Base-by-base conservation (phyloP, 2,329 filamentous ascomycete genomes). In the Aspergillaceae sp. region DNA sequence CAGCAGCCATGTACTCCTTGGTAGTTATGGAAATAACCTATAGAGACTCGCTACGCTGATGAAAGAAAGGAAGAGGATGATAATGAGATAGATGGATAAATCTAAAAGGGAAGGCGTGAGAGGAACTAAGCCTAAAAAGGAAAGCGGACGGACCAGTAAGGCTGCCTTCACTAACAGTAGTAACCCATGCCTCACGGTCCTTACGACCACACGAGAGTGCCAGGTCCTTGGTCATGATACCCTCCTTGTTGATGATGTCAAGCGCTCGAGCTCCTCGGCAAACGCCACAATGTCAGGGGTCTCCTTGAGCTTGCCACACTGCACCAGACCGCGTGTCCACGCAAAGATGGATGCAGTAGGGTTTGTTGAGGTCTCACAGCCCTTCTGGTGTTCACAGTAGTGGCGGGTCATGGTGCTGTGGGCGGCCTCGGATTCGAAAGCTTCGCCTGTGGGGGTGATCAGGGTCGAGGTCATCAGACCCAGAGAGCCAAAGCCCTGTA, bases 371-470 rank as follows among this genome's bases (percentile, higher is more conserved):
- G 92, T 98, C 74, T 95, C 88, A 61, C 84, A 83, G 67, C 92
- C 92, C 78, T 96, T 96, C 74, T 97, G 92, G 79, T 97, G 87
- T 76, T 97, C 91, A 66, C 92, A 88, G 82, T 89, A 97, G 78
- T 97, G 92, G 63, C 92, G 87, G 45, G 92, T 98, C 56, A 98
- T 92, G 53, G 92, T 97, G 62, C 92, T 92, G 79, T 97, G 92
- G 56, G 92, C 92, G 54, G 92, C 92, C 77, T 97, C 92, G 49
- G 90, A 89, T 74, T 97, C 92, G 70, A 94, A 97, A 7, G 90
- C 94, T 75, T 92, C 88, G 69, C 92, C 92, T 69, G 94, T 88
- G 46, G 92, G 92, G 48, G 92, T 97, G 73, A 95, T 88, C 59
- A 97, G 86, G 52, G 95, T 88, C 29, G 90, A 96, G 62, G 92